These are phyloP conservation scores for Melaleuca alternifolia DNA, from an alignment of 345 rosid species.

Conservation along the genomic window DNA sequence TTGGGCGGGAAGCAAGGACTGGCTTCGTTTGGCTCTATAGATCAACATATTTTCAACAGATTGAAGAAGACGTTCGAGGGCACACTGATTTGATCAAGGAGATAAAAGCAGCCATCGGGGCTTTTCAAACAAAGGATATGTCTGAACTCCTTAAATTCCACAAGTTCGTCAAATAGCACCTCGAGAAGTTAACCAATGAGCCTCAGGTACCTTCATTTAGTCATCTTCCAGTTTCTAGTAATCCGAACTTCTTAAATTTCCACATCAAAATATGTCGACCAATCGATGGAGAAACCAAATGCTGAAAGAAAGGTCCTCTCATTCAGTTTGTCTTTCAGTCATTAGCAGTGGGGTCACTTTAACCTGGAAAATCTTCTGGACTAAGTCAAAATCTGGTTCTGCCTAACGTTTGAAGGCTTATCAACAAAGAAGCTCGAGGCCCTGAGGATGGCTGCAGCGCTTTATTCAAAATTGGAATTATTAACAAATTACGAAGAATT, in stretches of 20 bases:
- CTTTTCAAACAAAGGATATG: slow-evolving; percentile 45
- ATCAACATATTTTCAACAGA: slow-evolving; percentile 59
- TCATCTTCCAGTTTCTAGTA: background rate
- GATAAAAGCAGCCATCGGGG: slow-evolving; percentile 28
- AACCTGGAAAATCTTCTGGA: background rate
- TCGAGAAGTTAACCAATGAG: slow-evolving; percentile 54
- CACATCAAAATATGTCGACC: background rate
- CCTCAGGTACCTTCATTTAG: slow-evolving; percentile 29
- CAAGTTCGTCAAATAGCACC: slow-evolving; percentile 28
- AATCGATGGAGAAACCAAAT: background rate
- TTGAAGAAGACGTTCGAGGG: slow-evolving; percentile 50
- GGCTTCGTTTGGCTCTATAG: slow-evolving; percentile 18
- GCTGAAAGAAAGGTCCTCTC: background rate
- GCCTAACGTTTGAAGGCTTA: slow-evolving; percentile 55
- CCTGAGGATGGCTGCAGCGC: slow-evolving; percentile 43
- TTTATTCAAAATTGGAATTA: slow-evolving; percentile 37
- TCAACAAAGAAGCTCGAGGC: slow-evolving; percentile 54
- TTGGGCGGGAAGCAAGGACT: slow-evolving; percentile 39
- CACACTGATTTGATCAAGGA: slow-evolving; percentile 26
- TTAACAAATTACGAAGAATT: too few species aligned
- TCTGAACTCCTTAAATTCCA: slow-evolving; percentile 44
- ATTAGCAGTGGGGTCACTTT: background rate
- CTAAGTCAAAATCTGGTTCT: slow-evolving; percentile 27
- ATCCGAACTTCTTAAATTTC: background rate
- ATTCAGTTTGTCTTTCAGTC: background rate